These are phyloP conservation scores for Elymus sibiricus DNA, from an alignment of 176 grass and related monocot species.

Conservation along the genomic window DNA sequence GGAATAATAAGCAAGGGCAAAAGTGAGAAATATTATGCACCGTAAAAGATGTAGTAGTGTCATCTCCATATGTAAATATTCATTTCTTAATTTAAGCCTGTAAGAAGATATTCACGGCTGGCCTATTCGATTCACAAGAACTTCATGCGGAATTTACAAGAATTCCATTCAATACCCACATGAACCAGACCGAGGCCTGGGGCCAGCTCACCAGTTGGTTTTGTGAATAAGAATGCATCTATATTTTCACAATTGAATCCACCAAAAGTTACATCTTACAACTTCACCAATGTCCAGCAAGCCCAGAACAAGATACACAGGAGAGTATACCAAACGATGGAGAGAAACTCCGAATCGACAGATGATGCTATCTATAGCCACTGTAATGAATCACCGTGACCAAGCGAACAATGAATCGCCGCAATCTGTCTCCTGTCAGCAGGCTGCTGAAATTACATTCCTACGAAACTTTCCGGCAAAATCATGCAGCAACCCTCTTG, in stretches of 20 bases:
- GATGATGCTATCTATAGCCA: slow-evolving; percentile 13
- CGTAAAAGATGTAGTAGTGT: too few relatives aligned
- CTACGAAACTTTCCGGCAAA: neutral
- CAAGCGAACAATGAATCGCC: neutral
- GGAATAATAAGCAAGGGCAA: neutral
- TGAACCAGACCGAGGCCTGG: neutral
- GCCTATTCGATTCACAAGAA: neutral
- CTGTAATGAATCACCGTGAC: neutral
- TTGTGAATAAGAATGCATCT: neutral
- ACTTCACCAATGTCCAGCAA: neutral
- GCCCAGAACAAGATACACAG: neutral
- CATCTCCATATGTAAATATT: neutral
- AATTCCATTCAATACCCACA: neutral
- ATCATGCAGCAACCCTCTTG: slow-evolving; percentile 3
- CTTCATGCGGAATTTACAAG: neutral
- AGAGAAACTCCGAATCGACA: neutral
- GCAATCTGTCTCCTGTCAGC: neutral
- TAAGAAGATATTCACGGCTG: neutral
- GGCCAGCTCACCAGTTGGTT: neutral
- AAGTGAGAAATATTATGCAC: neutral
- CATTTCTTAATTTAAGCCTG: neutral
- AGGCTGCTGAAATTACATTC: neutral
- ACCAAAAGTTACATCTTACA: neutral
- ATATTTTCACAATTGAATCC: neutral
- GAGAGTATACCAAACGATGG: neutral